Evolutionary conservation across 495 filamentous ascomycete genomes (phyloP).

Genomic region (Pseudevernia furfuracea): DNA sequence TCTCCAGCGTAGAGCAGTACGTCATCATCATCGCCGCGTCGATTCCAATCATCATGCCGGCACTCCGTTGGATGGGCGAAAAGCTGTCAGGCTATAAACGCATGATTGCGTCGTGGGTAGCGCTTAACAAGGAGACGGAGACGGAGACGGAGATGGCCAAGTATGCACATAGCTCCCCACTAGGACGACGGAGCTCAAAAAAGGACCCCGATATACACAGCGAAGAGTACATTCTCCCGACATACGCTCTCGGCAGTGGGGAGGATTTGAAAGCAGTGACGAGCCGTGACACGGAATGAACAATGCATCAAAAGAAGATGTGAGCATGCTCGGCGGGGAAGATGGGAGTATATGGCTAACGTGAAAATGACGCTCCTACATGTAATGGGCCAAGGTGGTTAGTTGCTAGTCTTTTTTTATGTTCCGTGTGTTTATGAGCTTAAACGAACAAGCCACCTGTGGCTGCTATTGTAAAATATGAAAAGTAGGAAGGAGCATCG

Average conservation of each 20-base stretch:
- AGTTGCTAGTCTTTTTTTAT: neutral
- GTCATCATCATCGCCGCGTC: constrained; percentile 3
- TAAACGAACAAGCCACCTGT: neutral
- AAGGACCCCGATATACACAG: neutral
- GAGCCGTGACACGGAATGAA: neutral
- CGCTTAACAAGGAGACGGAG: neutral
- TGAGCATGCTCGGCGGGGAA: too few species aligned
- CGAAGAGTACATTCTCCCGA: neutral
- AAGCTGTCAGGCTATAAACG: neutral
- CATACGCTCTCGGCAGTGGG: neutral
- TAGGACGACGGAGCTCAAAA: neutral
- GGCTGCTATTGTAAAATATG: neutral
- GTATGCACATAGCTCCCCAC: neutral
- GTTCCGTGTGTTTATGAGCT: neutral
- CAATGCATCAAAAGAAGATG: neutral
- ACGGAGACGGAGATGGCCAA: too few species aligned
- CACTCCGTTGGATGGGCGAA: neutral
- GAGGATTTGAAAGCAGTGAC: neutral
- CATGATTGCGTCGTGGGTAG: neutral
- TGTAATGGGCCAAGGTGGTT: neutral
- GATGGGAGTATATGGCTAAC: too few species aligned
- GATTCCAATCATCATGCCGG: neutral
- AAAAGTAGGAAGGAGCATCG: neutral
- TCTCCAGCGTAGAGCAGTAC: constrained; percentile 1
- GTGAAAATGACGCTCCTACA: neutral